Evolutionary conservation across 2,329 filamentous ascomycete species (phyloP), one percentile per base, ranked within the genome.

Genomic region (Cercospora sp.): DNA sequence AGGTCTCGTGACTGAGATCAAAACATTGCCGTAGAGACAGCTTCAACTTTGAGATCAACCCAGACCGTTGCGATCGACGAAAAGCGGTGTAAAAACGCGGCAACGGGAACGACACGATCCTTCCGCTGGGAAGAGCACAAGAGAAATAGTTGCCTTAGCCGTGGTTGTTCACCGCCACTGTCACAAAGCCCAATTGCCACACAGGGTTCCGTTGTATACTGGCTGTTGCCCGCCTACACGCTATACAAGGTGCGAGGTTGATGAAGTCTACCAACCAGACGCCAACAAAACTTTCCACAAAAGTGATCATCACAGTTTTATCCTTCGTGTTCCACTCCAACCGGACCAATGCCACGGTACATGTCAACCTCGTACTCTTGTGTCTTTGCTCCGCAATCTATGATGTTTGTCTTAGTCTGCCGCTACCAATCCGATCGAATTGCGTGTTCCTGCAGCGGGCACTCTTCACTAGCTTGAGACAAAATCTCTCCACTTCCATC

Each of bases 1-100:
- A 45, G 90, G 90, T 2, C 85, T 93, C 74, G 86, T 86, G 75
- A 83, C 90, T 55, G 86, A 91, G 73, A 71, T 78, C 5, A 75
- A 72, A 57, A 76, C 73, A 58, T 68, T 79, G 73, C 76, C 76
- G 45, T 78, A 69, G 71, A 31, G 31, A 55, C 36, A 55, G 30
- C 42, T 30, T 31, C 16, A 28, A 53, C 10, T n/a, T 28, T 23
- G 13, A 53, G 26, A 59, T 33, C 55, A 59, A 59, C n/a, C 2
- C 23, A 18, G 28, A 57, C 66, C 57, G 57, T 58, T 55, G 58
- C 40, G 30, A 42, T 48, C 59, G 42, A 63, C 45, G 55, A 55
- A 42, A 55, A 42, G 31, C 33, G 31, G 33, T 18, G 33, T 59
- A 31, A 58, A 57, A 59, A 63, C 61, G 58, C 58, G 63, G 62